Percentiles rank a stretch among this genome's conserved stretches.
phyloP scores from a whole-genome alignment of 768 basidiomycete genomes.

The Pisolithus marmoratus region DNA sequence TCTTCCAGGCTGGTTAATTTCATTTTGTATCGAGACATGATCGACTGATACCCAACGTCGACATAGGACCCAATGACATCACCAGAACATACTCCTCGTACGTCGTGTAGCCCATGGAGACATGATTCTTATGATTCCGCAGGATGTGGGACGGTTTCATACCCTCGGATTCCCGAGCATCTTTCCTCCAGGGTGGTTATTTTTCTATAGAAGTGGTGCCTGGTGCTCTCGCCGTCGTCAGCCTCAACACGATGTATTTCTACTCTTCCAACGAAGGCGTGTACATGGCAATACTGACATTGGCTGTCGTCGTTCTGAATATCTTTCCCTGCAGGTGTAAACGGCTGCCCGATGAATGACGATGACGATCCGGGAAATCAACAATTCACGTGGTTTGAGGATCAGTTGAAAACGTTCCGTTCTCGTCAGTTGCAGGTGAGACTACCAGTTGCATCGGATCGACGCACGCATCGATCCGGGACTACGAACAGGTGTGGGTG shows the following conservation, averaged over 20 bases:
- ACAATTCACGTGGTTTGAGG: conserved; percentile 87
- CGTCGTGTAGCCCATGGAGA: conserved; percentile 18
- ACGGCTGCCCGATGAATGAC: conserved; percentile 61
- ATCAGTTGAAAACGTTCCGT: conserved; percentile 67
- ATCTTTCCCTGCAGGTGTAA: conserved; percentile 48
- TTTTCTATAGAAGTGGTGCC: conserved; percentile 77
- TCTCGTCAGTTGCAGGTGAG: conserved; percentile 68
- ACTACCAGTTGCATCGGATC: conserved; percentile 3
- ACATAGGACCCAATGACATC: conserved; percentile 58
- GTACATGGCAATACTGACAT: not conserved
- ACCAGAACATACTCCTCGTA: conserved; percentile 67
- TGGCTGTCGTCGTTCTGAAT: conserved; percentile 1
- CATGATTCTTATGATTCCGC: conserved; percentile 4
- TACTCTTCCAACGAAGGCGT: conserved; percentile 81
- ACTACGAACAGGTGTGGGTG: conserved; percentile 38
- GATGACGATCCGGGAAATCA: conserved; percentile 81
- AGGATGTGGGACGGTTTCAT: conserved; percentile 83
- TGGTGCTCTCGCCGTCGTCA: conserved; percentile 68
- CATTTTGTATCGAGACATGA: not conserved
- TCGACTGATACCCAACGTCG: conserved; percentile 4
- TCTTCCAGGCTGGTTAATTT: conserved; percentile 42
- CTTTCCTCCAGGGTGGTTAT: conserved; percentile 83
- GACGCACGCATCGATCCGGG: not conserved
- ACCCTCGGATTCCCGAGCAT: conserved; percentile 70
- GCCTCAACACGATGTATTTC: conserved; percentile 87